phyloP scores from a whole-genome alignment of 164 flowering plant genomes.

The Umbellularia californica region DNA sequence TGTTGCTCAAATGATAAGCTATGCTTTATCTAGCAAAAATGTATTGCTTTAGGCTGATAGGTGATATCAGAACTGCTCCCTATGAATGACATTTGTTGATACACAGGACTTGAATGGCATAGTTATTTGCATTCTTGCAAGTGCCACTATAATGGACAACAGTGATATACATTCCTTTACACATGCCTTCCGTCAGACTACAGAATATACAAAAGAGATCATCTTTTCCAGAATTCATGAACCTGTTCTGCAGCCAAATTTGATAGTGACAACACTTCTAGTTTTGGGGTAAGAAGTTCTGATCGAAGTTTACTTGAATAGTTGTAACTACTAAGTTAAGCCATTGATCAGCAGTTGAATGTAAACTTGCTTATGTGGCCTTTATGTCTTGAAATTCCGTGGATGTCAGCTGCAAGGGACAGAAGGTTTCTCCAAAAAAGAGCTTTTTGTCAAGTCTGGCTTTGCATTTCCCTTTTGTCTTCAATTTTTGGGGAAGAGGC shows the following conservation, averaged over 20 bases:
- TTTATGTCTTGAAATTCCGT: constrained; percentile 2
- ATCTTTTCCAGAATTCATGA: constrained; percentile 50
- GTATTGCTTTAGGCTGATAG: neutral
- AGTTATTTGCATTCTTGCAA: constrained; percentile 59
- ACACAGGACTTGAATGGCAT: constrained; percentile 54
- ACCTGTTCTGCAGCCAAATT: constrained; percentile 58
- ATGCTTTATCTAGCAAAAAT: neutral
- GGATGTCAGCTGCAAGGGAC: constrained; percentile 27
- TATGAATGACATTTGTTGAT: neutral
- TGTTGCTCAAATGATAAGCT: neutral
- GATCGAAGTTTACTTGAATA: neutral
- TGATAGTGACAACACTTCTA: constrained; percentile 61
- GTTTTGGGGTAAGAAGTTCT: constrained; percentile 49
- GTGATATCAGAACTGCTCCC: neutral
- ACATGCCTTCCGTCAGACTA: constrained; percentile 49
- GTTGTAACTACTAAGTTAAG: too few species aligned
- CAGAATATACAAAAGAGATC: constrained; percentile 46
- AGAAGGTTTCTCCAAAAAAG: constrained; percentile 32
- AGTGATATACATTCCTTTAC: constrained; percentile 38
- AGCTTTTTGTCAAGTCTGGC: constrained; percentile 65
- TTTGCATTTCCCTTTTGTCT: constrained; percentile 60
- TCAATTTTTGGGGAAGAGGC: constrained; percentile 41
- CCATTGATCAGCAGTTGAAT: neutral
- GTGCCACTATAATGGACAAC: constrained; percentile 31
- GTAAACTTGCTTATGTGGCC: neutral